Evolutionary conservation across 2,329 filamentous ascomycete species (phyloP), one percentile per base, ranked within the genome.

Genomic region (Mycosphaerelloides madeirae): DNA sequence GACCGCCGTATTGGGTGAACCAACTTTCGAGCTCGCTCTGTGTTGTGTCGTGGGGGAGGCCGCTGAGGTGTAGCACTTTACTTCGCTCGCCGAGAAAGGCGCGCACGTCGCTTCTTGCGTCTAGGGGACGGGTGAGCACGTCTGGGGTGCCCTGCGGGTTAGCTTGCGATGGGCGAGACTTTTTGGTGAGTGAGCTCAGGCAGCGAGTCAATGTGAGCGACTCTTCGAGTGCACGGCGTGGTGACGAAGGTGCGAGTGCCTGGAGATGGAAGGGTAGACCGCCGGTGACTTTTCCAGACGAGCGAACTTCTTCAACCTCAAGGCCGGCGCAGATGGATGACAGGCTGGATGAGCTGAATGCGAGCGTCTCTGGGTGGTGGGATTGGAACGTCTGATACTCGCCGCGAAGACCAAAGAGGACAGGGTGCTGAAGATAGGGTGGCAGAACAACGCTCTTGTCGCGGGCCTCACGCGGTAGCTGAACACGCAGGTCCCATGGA

Each of bases 351-450:
- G 93, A 91, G 14, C 91, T 93, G 64, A 97, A 98, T 2, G 93
- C 91, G 43, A 98, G 79, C 45, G 91, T 96, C 73, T 98, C 93
- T 31, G 93, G 93, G 64, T 98, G 93, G 68, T 97, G 91, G 62
- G 94, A 88, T 71, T 97, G 93, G 90, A 93, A 98, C 65, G 90
- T 81, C 73, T 96, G 90, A 67, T 98, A 98, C 72, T 98, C 93
- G 61, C 89, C 95, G 53, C 93, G 86, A 46, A 98, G 80, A 65
- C 97, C 93, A 65, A 97, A 98, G 46, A 91, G 95, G 49, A 93
- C 84, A 31, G 93, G 96, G 74, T 98, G 93, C 73, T 98, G 93
- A 48, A 98, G 80, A 68, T 98, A 98, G 8, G 91, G 86, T 16
- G 93, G 93, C 29, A 98, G 80, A 40, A 97, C 93, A 32, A 97